Conservation (phyloP, 441 rosid species). For the Pelargonium fulgidum region DNA sequence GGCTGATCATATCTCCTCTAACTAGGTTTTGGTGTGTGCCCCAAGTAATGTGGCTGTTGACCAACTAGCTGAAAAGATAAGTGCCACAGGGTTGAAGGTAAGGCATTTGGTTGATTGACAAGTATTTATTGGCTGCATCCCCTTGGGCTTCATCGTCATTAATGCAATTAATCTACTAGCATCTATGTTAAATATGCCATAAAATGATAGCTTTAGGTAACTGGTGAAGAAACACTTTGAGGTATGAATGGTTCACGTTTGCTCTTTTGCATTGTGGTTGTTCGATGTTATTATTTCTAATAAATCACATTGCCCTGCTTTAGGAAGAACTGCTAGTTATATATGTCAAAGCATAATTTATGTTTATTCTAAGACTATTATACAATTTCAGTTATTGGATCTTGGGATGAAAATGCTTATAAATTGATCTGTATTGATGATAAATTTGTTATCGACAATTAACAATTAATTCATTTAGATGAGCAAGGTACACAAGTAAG, state of each 20-base stretch:
- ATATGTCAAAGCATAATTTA: background rate
- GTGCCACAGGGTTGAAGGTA: slow-evolving; percentile 98
- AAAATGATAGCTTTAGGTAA: too few relatives aligned
- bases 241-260: too few relatives aligned
- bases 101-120: slow-evolving; percentile 10
- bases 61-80: slow-evolving; percentile 96
- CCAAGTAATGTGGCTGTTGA: slow-evolving; percentile 99
- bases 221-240: too few relatives aligned
- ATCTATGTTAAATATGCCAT: too few relatives aligned
- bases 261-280: too few relatives aligned
- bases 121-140: background rate
- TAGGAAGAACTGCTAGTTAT: background rate
- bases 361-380: background rate
- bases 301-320: background rate
- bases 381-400: too few relatives aligned
- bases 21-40: slow-evolving; percentile 79
- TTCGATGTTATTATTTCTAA: too few relatives aligned
- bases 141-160: too few relatives aligned
- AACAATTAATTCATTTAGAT: too few relatives aligned
- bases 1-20: slow-evolving; percentile 7
- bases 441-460: background rate
- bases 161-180: too few relatives aligned
- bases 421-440: background rate
- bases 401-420: too few relatives aligned
- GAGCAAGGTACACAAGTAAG: too few relatives aligned